A percentile compares a stretch with the other conserved stretches of the same genome.
phyloP scores from a whole-genome alignment of 371 early-diverging fungal genomes.

The Apophysomyces elegans region DNA sequence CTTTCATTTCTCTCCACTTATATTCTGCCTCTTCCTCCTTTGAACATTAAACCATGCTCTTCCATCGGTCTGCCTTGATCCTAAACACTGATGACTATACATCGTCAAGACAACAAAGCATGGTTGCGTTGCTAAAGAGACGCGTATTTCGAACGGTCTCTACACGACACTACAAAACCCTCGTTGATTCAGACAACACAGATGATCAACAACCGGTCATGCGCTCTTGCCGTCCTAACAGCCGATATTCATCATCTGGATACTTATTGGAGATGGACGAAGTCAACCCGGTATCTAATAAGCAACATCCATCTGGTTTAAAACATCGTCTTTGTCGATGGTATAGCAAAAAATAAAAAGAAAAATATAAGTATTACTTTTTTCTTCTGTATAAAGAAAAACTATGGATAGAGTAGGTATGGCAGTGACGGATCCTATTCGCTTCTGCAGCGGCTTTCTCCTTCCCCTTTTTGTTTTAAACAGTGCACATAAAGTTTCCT shows the following conservation, averaged over 20 bases:
- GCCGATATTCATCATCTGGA: not conserved
- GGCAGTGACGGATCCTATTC: no score
- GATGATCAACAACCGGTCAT: conserved; percentile 5
- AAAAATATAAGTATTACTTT: not conserved
- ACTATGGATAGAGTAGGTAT: no score
- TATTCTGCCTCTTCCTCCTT: not conserved
- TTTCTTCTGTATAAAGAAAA: not conserved
- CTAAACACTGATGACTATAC: not conserved
- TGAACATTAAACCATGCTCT: not conserved
- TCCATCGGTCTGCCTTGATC: not conserved
- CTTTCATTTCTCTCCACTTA: not conserved
- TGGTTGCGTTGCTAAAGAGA: not conserved
- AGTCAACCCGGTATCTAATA: not conserved
- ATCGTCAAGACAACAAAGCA: conserved; percentile 3
- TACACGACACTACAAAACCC: not conserved
- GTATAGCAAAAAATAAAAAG: conserved; percentile 1
- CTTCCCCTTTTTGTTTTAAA: not conserved
- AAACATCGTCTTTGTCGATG: conserved; percentile 1
- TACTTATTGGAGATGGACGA: not conserved
- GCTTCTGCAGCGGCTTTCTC: no score
- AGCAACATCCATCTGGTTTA: not conserved
- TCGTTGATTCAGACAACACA: conserved; percentile 5
- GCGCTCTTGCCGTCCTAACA: not conserved
- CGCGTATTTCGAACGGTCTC: conserved; percentile 1
- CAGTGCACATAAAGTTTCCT: conserved; percentile 29